Evolutionary conservation across 208 protist genomes (phyloP).

Genomic region (Acanthamoeba healyi): DNA sequence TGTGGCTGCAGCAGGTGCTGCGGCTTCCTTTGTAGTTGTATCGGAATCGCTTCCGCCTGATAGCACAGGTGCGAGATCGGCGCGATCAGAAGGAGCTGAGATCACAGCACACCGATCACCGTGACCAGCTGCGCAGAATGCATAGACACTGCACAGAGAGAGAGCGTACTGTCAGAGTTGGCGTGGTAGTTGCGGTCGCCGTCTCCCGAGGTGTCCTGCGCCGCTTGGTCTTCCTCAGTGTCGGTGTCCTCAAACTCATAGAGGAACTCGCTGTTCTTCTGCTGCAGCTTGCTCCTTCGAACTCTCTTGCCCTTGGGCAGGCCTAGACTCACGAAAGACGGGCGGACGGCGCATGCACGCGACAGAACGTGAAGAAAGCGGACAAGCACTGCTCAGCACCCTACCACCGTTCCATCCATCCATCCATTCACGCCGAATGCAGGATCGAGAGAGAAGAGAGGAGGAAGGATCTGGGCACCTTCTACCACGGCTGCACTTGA

Average conservation of each 20-base stretch:
- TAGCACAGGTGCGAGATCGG: not conserved
- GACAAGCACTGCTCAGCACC: too few relatives aligned
- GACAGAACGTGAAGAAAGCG: too few relatives aligned
- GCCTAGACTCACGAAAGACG: not conserved
- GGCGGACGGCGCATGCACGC: too few relatives aligned
- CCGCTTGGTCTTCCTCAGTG: not conserved
- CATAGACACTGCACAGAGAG: too few relatives aligned
- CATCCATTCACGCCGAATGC: too few relatives aligned
- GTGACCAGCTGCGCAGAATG: too few relatives aligned
- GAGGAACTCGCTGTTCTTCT: conserved; percentile 43
- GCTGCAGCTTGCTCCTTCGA: conserved; percentile 7
- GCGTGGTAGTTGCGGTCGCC: conserved; percentile 27
- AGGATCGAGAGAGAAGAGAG: not conserved
- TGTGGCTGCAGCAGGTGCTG: not conserved
- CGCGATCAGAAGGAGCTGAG: not conserved
- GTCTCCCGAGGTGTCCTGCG: not conserved
- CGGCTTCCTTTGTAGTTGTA: not conserved
- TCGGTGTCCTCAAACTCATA: conserved; percentile 49
- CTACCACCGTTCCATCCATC: too few relatives aligned
- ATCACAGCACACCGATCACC: not conserved
- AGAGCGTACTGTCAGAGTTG: conserved; percentile 20
- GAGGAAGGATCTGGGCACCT: too few relatives aligned
- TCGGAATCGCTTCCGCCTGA: not conserved
- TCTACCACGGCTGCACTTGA: not conserved
- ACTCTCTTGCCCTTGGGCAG: not conserved